Evolutionary conservation across 2,329 filamentous ascomycete genomes (phyloP).

Genomic region (Pseudogymnoascus sp.): DNA sequence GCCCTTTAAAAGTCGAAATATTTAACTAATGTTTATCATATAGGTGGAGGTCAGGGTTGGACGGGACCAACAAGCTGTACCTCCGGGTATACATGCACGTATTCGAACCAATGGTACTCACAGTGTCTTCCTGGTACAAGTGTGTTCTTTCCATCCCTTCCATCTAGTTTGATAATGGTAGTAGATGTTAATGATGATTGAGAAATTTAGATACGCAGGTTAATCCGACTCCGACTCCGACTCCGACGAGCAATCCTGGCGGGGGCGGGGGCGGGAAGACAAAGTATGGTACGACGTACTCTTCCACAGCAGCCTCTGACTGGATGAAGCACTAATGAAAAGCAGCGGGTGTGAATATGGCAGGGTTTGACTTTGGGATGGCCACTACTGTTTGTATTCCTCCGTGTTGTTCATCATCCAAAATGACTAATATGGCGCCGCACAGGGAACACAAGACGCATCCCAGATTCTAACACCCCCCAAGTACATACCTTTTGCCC

Average conservation of each 20-base stretch:
- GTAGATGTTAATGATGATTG: background rate
- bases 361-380: slow-evolving; percentile 42
- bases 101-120: slow-evolving; percentile 24
- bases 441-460: background rate
- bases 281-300: background rate
- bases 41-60: slow-evolving; percentile 24
- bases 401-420: slow-evolving; percentile 13
- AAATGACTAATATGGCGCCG: background rate
- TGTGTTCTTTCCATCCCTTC: slow-evolving; percentile 8
- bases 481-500: background rate
- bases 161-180: background rate
- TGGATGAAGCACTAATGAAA: background rate
- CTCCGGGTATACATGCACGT: slow-evolving; percentile 24
- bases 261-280: slow-evolving; percentile 4
- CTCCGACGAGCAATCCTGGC: background rate
- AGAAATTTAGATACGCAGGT: background rate
- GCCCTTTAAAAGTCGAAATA: background rate
- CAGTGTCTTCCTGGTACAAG: slow-evolving; percentile 23
- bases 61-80: slow-evolving; percentile 25
- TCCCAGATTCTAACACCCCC: background rate
- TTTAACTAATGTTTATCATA: background rate
- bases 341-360: slow-evolving; percentile 31
- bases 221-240: background rate
- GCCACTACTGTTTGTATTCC: slow-evolving; percentile 23
- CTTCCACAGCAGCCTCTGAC: background rate